A percentile compares a stretch with the other conserved stretches of the same genome.
These are phyloP conservation scores for Pseudohalonectria lignicola DNA, from an alignment of 2,329 filamentous ascomycete genomes.

Conservation along the genomic window DNA sequence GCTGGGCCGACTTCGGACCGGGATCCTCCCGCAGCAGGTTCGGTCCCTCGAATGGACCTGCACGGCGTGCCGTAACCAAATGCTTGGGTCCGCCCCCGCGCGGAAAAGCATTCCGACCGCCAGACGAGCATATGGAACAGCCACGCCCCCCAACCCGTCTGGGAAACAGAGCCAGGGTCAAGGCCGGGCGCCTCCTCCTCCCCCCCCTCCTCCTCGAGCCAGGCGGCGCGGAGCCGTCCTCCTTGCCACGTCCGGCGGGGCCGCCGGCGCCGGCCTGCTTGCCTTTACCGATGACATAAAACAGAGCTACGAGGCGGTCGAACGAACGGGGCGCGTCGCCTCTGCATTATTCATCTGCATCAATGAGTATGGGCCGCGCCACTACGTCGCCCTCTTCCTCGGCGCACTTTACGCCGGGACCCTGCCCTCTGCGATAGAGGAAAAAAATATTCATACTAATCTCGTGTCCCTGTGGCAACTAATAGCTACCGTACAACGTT, in stretches of 20 bases:
- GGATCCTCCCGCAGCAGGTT: not conserved
- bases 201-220: conserved; percentile 4
- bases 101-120: too few species aligned
- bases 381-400: not conserved
- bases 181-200: too few species aligned
- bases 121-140: too few species aligned
- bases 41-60: conserved; percentile 1
- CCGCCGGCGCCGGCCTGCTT: conserved; percentile 28
- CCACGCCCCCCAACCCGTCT: too few species aligned
- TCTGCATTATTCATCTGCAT: conserved; percentile 69
- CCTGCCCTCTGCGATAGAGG: not conserved
- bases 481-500: conserved; percentile 84
- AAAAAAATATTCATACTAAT: too few species aligned
- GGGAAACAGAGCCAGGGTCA: not conserved
- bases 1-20: not conserved
- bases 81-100: not conserved
- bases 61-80: not conserved
- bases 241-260: conserved; percentile 39
- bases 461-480: too few species aligned
- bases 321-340: conserved; percentile 70
- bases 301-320: conserved; percentile 62
- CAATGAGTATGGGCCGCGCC: conserved; percentile 54
- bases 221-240: conserved; percentile 22
- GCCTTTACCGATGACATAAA: conserved; percentile 60
- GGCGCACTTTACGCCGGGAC: too few species aligned